These are phyloP conservation scores for Thalassiosira mediterranea DNA, from an alignment of 352 stramenopile species.

Conservation along the genomic window DNA sequence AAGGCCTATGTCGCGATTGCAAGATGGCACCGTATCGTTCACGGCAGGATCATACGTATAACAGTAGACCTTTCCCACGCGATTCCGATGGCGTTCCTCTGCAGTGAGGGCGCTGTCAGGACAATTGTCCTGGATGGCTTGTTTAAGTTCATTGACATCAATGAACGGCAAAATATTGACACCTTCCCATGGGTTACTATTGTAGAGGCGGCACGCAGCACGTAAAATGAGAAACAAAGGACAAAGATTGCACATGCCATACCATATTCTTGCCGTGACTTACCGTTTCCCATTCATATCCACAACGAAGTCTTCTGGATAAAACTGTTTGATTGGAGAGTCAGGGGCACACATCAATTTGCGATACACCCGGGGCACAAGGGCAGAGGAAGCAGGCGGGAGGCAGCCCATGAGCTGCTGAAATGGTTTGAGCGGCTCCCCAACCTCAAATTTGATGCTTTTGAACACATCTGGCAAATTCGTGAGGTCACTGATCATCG, in stretches of 20 bases:
- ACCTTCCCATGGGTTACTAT: constrained; percentile 96
- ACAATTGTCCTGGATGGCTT: constrained; percentile 91
- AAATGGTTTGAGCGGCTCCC: constrained; percentile 95
- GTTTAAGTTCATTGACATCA: constrained; percentile 90
- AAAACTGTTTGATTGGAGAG: constrained; percentile 97
- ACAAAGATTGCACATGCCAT: background rate
- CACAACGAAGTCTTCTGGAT: constrained; percentile 87
- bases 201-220: constrained; percentile 7
- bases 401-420: constrained; percentile 98
- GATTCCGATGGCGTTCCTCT: constrained; percentile 91
- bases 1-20: constrained; percentile 85
- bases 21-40: constrained; percentile 80
- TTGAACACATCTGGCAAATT: constrained; percentile 77
- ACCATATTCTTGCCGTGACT: constrained; percentile 13
- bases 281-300: constrained; percentile 93
- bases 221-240: constrained; percentile 4
- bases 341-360: constrained; percentile 93
- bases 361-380: constrained; percentile 93
- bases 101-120: constrained; percentile 89
- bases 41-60: constrained; percentile 88
- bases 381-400: constrained; percentile 90
- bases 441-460: constrained; percentile 93
- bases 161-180: constrained; percentile 99
- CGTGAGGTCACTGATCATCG: constrained; percentile 83
- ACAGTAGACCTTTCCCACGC: constrained; percentile 80